Evolutionary conservation across 208 protist genomes (phyloP), one percentile per base, ranked within the genome.

Genomic region (Crithidia thermophila): DNA sequence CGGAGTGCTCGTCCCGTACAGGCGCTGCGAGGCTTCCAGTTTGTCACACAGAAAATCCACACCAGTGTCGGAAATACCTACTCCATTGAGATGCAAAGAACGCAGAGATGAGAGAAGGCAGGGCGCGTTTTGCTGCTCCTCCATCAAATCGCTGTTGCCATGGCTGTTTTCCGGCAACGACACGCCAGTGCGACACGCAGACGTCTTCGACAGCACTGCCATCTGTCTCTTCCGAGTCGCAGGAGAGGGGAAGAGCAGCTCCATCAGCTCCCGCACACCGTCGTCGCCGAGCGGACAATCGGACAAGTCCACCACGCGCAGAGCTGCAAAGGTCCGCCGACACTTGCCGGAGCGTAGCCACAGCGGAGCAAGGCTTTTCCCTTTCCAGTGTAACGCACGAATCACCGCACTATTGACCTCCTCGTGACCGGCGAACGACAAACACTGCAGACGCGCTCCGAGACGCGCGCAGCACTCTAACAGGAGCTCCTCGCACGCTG

Each of bases 231-330:
- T 49, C 6, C 40, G 10, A 13, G 5, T 10, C 1, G 36, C 5
- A 16, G 49, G 10, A 16, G 18, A 27, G n/a, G 68, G 42, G 30
- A 49, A 67, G 13, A 67, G 43, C n/a, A 30, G 45, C 25, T 40
- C 33, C 16, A 61, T 3, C 23, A 74, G 21, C 11, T 14, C 39
- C n/a, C n/a, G 25, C 51, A 73, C 72, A 10, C 72, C 72, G 8
- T 4, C 59, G 28, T 72, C 72, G 0, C 72, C 59, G 13, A 79
- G 37, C 2, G 31, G 11, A 13, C 47, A 67, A 23, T 11, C 47
- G 55, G 59, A 65, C 31, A 79, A 27, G 34, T 73, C 56, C 13
- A 68, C 37, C 27, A 43, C 25, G 33, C 9, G 11, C 11, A 59
- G 37, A 30, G 20, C 58, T 10, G 21, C 42, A 51, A 4, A 60